Conservation (phyloP, 2,329 filamentous ascomycete species). For the Cladosporium phlei region DNA sequence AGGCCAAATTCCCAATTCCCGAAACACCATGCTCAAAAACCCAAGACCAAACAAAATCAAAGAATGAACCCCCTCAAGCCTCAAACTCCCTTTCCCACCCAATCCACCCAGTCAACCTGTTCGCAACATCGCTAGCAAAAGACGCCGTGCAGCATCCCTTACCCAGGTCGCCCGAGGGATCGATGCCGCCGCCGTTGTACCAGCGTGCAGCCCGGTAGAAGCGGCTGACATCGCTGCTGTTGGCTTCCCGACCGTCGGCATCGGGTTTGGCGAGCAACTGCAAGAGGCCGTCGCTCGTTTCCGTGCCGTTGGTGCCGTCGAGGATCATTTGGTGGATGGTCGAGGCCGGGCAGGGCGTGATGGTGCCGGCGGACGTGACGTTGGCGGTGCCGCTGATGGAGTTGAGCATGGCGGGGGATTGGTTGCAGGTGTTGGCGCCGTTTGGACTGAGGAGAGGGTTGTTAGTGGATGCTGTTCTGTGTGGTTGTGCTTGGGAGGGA, state of each 20-base stretch:
- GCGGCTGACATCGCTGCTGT: slow-evolving; percentile 4
- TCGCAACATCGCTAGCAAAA: slow-evolving; percentile 51
- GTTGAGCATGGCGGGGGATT: slow-evolving; percentile 14
- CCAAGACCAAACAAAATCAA: background rate
- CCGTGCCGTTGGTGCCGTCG: slow-evolving; percentile 43
- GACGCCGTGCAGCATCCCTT: slow-evolving; percentile 47
- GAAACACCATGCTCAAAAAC: slow-evolving; percentile 14
- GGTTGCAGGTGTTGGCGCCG: slow-evolving; percentile 37
- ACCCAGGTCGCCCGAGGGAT: slow-evolving; percentile 34
- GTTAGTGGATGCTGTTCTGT: slow-evolving; percentile 30
- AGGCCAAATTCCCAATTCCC: background rate
- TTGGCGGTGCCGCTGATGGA: slow-evolving; percentile 33
- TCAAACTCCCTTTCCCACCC: slow-evolving; percentile 11
- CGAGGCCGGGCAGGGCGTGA: slow-evolving; percentile 37
- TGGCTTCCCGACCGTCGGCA: slow-evolving; percentile 28
- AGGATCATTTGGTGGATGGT: slow-evolving; percentile 39
- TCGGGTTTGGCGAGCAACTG: slow-evolving; percentile 35
- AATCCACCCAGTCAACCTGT: slow-evolving; percentile 43
- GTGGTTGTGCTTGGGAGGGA: slow-evolving; percentile 21
- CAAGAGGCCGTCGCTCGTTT: slow-evolving; percentile 38
- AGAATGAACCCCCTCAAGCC: background rate
- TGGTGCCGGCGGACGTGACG: slow-evolving; percentile 20
- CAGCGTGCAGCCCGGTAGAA: slow-evolving; percentile 47
- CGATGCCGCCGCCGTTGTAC: slow-evolving; percentile 45
- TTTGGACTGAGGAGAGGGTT: slow-evolving; percentile 19